Evolutionary conservation across 495 filamentous ascomycete species (phyloP), one percentile per base, ranked within the genome.

Genomic region (Achaetomiella virescens): DNA sequence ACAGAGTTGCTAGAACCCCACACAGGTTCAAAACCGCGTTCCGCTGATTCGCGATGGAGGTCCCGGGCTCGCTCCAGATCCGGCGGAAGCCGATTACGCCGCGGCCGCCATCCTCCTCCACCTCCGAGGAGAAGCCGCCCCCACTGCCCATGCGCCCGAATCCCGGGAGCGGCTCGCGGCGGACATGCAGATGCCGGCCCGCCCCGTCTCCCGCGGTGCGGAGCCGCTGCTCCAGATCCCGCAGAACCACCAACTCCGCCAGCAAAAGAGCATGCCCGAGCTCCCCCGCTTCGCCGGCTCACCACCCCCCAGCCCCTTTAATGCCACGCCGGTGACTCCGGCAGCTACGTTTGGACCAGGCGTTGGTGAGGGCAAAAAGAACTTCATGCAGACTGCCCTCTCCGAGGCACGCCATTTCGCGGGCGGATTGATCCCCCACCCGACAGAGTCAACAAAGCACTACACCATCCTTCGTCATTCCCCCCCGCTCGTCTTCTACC

Each of bases 401-500:
- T 72, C 75, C 11, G 81, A 85, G 59, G 78, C 81, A 0, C 74
- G 77, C 11, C 79, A 87, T 63, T 83, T 86, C 46, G 78, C 84
- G 20, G 80, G 79, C 2, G 84, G 84, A 4, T 68, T 88, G 29
- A 75, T 88, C 40, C 71, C 73, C 14, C 84, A 81, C 57, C 83
- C 84, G 0, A 76, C 71, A 31, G 81, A 85, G 58, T 84, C 80
- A 12, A 87, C 78, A 15, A 84, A 81, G 44, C 83, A 87, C 66
- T 81, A 76, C 60, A 84, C 81, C 38, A 83, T 88, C 49, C 72
- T 88, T 17, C 80, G 84, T 2, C 85, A 88, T 57, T 85, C 84
- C 0, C 70, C 79, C 18, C 77, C 78, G 0, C 61, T 88, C 4
- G 75, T 87, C 27, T 81, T 83, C 56, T 87, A 87, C 64, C 77